Base-by-base conservation (phyloP, 2,329 filamentous ascomycete species). In the Gyromitra esculenta region DNA sequence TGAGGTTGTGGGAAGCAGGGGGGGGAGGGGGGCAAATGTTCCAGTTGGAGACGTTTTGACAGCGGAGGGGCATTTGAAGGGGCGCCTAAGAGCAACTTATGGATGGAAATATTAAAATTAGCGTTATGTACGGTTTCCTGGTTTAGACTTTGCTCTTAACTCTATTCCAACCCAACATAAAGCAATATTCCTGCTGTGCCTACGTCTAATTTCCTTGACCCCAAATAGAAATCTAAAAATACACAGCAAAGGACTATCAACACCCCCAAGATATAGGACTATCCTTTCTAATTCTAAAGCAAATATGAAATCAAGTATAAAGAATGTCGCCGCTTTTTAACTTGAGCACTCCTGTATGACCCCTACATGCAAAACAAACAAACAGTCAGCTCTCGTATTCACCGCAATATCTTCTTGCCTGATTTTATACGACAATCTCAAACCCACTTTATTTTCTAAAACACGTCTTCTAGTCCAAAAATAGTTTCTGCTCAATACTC, bases 401-500 rank as follows among this genome's bases (percentile, higher is more conserved):
- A 60, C 11, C 25, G 37, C 15, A n/a, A 57, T 25, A 8, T 43
- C 1, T 31, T 35, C 45, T 37, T 43, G 13, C 8, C 37, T 18
- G 41, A 9, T 8, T 9, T 21, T 25, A 18, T 13, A 11, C 41
- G 8, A 5, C 18, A 25, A 25, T 4, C 11, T 9, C 15, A 54
- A 9, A 5, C 31, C 11, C 35, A 45, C 15, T 8, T 48, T n/a
- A 11, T 9, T n/a, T 5, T 8, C 7, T 15, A 48, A 54, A 50
- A 54, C 21, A 57, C 25, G 0, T 4, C 21, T 31, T 25, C 39
- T 77, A 74, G 45, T 70, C 77, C 37, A 78, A 77, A 71, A 91
- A 82, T 65, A 91, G 82, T 71, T 84, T 86, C 57, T 83, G 82
- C 84, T 99, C 96, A 43, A 97, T 84, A 83, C 89, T 91, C 79